Conservation (phyloP, 108 stramenopile genomes). For the Aurantiochytrium sp. region DNA sequence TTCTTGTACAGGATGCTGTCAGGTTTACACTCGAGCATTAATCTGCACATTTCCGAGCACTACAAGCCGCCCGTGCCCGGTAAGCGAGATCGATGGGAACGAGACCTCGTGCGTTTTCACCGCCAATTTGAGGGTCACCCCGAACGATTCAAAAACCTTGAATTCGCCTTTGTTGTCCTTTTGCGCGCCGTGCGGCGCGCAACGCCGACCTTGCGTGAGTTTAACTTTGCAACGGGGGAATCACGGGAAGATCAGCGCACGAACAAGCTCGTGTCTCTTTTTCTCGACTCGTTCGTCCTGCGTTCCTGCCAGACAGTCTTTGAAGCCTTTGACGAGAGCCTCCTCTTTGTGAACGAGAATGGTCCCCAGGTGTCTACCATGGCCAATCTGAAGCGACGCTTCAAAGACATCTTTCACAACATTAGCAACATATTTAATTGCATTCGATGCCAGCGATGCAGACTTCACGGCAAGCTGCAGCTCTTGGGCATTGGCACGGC, state of each 20-base stretch:
- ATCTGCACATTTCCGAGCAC: constrained; percentile 72
- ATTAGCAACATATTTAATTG: constrained; percentile 78
- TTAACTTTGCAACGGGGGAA: constrained; percentile 70
- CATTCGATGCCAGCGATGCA: constrained; percentile 90
- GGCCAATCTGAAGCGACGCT: constrained; percentile 59
- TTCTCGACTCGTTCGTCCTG: constrained; percentile 68
- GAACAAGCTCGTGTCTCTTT: constrained; percentile 46
- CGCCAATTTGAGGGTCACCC: constrained; percentile 45
- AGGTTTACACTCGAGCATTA: constrained; percentile 79
- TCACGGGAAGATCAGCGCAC: constrained; percentile 69
- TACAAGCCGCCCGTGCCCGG: constrained; percentile 75
- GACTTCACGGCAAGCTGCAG: constrained; percentile 80
- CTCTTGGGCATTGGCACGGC: constrained; percentile 86
- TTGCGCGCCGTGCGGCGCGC: constrained; percentile 75
- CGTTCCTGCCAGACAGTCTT: constrained; percentile 66
- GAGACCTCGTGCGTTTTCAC: constrained; percentile 54
- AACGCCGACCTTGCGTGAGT: constrained; percentile 58
- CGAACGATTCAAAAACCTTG: constrained; percentile 78
- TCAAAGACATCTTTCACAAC: constrained; percentile 86
- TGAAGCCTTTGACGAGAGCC: constrained; percentile 81
- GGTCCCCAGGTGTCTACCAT: constrained; percentile 25
- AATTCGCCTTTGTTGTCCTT: constrained; percentile 84
- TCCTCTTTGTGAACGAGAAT: constrained; percentile 66
- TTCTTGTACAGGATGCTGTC: constrained; percentile 76
- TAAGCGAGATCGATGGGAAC: constrained; percentile 40